Percentiles rank a stretch among this genome's conserved stretches.
Evolutionary conservation across 305 asterid species (phyloP).

Genomic region (Fraxinus xanthoxyloides): DNA sequence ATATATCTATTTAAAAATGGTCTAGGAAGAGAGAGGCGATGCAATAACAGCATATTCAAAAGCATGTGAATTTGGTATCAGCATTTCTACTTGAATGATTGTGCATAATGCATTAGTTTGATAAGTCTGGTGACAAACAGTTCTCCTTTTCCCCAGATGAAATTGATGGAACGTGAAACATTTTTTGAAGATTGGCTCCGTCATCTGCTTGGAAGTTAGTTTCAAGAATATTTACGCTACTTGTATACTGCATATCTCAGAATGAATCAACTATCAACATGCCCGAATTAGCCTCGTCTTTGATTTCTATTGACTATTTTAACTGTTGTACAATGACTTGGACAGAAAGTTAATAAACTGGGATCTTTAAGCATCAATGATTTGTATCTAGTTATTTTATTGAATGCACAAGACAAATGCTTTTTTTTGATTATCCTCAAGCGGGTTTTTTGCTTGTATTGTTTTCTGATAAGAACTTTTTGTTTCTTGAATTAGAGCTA

Average conservation of each 20-base stretch:
- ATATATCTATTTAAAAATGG: neutral
- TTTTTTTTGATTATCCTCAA: neutral
- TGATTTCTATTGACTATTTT: neutral
- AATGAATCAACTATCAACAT: constrained; percentile 9
- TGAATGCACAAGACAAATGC: neutral
- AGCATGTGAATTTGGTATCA: constrained; percentile 22
- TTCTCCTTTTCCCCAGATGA: constrained; percentile 94
- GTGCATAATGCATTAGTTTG: constrained; percentile 31
- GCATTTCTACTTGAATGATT: constrained; percentile 27
- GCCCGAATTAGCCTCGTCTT: neutral
- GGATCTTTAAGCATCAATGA: neutral
- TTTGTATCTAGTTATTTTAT: neutral
- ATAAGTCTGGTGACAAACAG: constrained; percentile 50
- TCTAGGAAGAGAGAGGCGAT: neutral
- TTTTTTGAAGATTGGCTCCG: constrained; percentile 52
- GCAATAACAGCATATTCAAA: neutral
- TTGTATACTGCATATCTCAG: constrained; percentile 23
- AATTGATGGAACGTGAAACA: constrained; percentile 84
- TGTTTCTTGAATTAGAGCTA: constrained; percentile 68
- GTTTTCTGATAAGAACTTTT: constrained; percentile 44
- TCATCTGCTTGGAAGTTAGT: constrained; percentile 54
- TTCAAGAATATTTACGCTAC: constrained; percentile 29
- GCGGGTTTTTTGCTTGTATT: neutral
- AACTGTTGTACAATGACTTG: constrained; percentile 17
- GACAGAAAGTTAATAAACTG: neutral